These are phyloP conservation scores for Aspergillus sclerotioniger DNA, from an alignment of 495 filamentous ascomycete species.

Conservation along the genomic window DNA sequence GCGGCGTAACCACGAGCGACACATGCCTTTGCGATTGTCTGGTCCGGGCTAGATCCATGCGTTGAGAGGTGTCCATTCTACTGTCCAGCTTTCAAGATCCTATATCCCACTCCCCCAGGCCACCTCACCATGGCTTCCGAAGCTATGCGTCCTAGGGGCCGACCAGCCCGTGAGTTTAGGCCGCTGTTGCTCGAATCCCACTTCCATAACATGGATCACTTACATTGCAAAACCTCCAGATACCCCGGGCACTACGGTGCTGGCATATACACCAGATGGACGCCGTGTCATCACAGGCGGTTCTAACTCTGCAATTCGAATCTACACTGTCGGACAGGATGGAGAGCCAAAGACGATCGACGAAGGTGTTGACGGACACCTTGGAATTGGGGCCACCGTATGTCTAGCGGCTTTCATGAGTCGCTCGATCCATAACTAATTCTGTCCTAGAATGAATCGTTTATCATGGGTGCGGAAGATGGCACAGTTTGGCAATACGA, in stretches of 20 bases:
- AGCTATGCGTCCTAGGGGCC: conserved; percentile 40
- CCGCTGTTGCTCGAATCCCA: neutral
- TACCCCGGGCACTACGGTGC: conserved; percentile 63
- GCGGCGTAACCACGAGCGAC: neutral
- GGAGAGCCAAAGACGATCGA: conserved; percentile 90
- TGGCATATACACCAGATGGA: conserved; percentile 69
- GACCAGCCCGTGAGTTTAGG: conserved; percentile 43
- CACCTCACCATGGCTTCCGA: conserved; percentile 36
- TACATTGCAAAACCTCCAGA: conserved; percentile 40
- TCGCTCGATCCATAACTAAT: neutral
- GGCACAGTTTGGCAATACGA: conserved; percentile 89
- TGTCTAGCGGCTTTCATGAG: conserved; percentile 15
- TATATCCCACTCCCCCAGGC: neutral
- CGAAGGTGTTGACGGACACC: conserved; percentile 77
- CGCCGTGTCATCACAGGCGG: conserved; percentile 77
- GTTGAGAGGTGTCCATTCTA: neutral
- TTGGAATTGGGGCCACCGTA: conserved; percentile 70
- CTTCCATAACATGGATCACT: conserved; percentile 15
- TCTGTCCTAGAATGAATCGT: conserved; percentile 64
- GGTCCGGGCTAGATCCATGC: no score
- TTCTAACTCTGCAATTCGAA: conserved; percentile 82
- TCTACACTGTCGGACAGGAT: conserved; percentile 86
- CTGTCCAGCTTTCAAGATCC: neutral
- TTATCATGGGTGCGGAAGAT: conserved; percentile 87
- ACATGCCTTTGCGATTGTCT: neutral